These are phyloP conservation scores for Lactarius pseudohatsudake DNA, from an alignment of 768 basidiomycete species.

Conservation along the genomic window DNA sequence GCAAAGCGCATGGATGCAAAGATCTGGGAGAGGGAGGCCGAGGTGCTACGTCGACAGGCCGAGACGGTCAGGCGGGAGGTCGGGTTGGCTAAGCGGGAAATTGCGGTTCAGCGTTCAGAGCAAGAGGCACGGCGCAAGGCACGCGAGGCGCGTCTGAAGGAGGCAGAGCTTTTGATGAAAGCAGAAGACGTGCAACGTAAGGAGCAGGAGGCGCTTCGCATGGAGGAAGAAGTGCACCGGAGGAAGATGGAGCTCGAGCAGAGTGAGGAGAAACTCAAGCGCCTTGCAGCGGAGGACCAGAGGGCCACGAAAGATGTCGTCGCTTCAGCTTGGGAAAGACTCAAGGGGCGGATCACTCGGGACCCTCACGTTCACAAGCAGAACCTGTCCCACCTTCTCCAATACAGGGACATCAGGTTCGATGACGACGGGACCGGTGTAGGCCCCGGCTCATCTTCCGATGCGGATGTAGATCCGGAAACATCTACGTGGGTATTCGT, in stretches of 20 bases:
- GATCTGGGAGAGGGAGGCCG: conserved; percentile 13
- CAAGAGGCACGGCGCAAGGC: too few species aligned
- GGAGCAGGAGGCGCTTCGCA: background rate
- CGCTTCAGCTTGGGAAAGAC: conserved; percentile 10
- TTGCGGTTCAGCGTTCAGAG: too few species aligned
- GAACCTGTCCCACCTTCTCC: too few species aligned
- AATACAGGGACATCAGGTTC: too few species aligned
- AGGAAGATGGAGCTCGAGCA: conserved; percentile 7
- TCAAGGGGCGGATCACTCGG: conserved; percentile 12
- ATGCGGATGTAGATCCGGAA: background rate
- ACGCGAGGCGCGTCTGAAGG: too few species aligned
- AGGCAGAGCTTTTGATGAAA: too few species aligned
- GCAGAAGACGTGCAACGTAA: too few species aligned
- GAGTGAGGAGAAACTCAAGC: conserved; percentile 12
- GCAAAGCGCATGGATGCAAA: conserved; percentile 7
- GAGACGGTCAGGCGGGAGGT: too few species aligned
- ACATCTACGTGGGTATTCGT: background rate
- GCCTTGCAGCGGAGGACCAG: background rate
- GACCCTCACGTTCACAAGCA: too few species aligned
- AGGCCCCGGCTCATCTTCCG: too few species aligned
- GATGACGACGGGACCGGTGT: too few species aligned
- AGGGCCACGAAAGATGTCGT: conserved; percentile 7
- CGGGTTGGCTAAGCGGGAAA: too few species aligned
- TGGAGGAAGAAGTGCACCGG: conserved; percentile 14
- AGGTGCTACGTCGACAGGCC: background rate